A percentile compares a stretch with the other conserved stretches of the same genome.
Conservation (phyloP, 2,329 filamentous ascomycete genomes). For the Nemania serpens region DNA sequence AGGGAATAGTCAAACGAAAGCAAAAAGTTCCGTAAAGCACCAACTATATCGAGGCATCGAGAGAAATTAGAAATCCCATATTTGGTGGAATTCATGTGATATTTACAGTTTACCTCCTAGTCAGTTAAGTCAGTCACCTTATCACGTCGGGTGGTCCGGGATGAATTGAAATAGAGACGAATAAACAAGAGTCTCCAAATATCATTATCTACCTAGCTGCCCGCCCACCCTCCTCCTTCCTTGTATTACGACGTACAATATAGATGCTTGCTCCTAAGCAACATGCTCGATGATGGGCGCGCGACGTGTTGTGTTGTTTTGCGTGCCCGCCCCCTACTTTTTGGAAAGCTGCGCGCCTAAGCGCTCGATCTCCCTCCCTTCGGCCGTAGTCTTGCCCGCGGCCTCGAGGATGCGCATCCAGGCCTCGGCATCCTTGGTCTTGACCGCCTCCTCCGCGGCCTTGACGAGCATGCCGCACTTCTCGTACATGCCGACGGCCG, state of each 20-base stretch:
- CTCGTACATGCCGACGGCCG: conserved; percentile 89
- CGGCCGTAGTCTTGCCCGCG: conserved; percentile 69
- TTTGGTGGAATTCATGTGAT: too few species aligned
- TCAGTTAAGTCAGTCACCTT: too few species aligned
- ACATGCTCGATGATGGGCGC: too few species aligned
- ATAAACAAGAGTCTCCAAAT: background rate
- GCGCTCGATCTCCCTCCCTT: conserved; percentile 80
- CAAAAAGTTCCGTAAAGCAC: conserved; percentile 25
- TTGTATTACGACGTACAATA: too few species aligned
- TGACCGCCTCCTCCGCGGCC: conserved; percentile 89
- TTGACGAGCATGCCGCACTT: conserved; percentile 90
- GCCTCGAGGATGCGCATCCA: conserved; percentile 75
- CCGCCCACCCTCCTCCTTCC: too few species aligned
- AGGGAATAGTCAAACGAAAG: conserved; percentile 2
- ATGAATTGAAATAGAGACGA: background rate
- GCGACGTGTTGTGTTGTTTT: too few species aligned
- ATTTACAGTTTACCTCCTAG: too few species aligned
- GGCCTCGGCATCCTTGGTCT: conserved; percentile 75
- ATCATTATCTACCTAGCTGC: background rate
- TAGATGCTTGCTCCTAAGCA: too few species aligned
- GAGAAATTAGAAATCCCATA: background rate
- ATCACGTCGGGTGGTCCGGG: background rate
- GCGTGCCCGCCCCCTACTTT: conserved; percentile 38
- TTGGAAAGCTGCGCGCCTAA: conserved; percentile 67
- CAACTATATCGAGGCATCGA: background rate